Percentiles rank a stretch among this genome's conserved stretches.
Conservation (phyloP, 768 basidiomycete species). For the Coprinellus micaceus region DNA sequence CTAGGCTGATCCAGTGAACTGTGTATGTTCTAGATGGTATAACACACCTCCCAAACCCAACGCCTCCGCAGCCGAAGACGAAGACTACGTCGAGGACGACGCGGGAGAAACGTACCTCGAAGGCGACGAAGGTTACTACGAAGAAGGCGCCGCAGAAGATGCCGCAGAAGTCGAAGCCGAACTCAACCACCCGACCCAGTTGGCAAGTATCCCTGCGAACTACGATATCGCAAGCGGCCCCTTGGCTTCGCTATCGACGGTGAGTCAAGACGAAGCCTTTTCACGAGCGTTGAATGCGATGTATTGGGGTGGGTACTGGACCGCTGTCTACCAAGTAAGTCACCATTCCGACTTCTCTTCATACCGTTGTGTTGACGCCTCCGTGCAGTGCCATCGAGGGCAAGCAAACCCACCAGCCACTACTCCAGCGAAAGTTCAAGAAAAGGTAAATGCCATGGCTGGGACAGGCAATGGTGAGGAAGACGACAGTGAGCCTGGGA, state of each 20-base stretch:
- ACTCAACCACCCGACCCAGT: neutral
- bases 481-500: too few relatives aligned
- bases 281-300: slow-evolving; percentile 69
- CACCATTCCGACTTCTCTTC: too few relatives aligned
- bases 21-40: slow-evolving; percentile 59
- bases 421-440: too few relatives aligned
- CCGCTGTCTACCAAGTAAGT: slow-evolving; percentile 75
- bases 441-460: too few relatives aligned
- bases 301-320: slow-evolving; percentile 90
- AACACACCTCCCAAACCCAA: slow-evolving; percentile 47
- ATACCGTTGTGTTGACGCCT: too few relatives aligned
- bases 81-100: neutral
- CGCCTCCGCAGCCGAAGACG: neutral
- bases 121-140: slow-evolving; percentile 5
- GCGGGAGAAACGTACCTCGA: neutral
- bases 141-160: slow-evolving; percentile 40
- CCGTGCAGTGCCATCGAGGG: too few relatives aligned
- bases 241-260: slow-evolving; percentile 29
- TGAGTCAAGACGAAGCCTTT: slow-evolving; percentile 74
- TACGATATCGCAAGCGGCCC: slow-evolving; percentile 28
- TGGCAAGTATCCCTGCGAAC: neutral
- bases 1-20: neutral
- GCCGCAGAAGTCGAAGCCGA: too few relatives aligned
- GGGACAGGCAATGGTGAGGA: too few relatives aligned
- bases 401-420: too few relatives aligned